Percentiles rank a stretch among this genome's conserved stretches.
phyloP scores from a whole-genome alignment of 2,329 filamentous ascomycete genomes.

The Trichoderma oligosporum region DNA sequence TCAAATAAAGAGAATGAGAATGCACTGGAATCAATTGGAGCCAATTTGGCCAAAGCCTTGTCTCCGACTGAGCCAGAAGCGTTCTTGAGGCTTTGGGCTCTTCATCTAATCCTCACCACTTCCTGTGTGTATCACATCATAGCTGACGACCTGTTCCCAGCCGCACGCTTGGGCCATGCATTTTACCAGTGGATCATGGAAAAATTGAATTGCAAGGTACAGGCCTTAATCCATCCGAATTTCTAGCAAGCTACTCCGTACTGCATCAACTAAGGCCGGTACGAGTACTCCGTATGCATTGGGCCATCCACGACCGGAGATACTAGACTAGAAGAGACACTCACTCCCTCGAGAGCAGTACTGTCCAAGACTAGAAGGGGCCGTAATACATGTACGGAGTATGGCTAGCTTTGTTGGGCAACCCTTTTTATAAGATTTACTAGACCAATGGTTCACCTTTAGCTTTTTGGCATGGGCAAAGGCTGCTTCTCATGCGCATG shows the following conservation, averaged over 20 bases:
- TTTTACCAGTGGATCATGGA: slow-evolving; percentile 17
- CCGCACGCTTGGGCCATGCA: slow-evolving; percentile 18
- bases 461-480: background rate
- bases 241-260: slow-evolving; percentile 3
- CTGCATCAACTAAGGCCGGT: slow-evolving; percentile 2
- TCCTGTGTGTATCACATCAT: no score
- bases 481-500: background rate
- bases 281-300: background rate
- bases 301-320: background rate
- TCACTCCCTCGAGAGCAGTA: background rate
- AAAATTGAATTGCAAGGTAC: slow-evolving; percentile 13
- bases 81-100: background rate
- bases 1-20: background rate
- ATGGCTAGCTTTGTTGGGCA: background rate
- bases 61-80: background rate
- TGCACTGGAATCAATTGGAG: background rate
- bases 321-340: no score
- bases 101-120: slow-evolving; percentile 19
- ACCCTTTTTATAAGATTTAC: background rate
- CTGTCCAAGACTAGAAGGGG: slow-evolving; percentile 1
- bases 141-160: background rate
- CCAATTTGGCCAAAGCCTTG: background rate
- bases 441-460: background rate
- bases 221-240: slow-evolving; percentile 7
- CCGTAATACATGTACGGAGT: background rate